A percentile compares a stretch with the other conserved stretches of the same genome.
Conservation (phyloP, 768 basidiomycete species). For the Lentinula boryana region DNA sequence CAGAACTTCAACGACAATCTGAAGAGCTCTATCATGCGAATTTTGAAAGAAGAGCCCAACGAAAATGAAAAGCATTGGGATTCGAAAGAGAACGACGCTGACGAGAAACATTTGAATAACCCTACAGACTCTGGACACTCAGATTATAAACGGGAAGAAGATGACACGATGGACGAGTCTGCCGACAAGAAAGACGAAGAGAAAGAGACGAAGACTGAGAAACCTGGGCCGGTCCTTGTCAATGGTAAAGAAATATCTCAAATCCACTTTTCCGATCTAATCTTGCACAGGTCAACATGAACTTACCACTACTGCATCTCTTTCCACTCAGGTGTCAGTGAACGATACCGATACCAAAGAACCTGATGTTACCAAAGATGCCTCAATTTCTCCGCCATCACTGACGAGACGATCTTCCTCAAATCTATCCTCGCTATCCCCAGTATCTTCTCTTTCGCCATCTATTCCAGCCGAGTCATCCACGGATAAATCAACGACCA, state of each 20-base stretch:
- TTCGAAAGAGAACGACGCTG: not conserved
- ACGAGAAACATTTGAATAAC: not conserved
- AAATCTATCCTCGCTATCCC: constrained; percentile 1
- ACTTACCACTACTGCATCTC: not conserved
- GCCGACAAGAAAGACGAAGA: not conserved
- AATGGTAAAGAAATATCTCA: not conserved
- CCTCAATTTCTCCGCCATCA: not conserved
- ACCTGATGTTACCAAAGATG: not conserved
- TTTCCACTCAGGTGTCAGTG: not conserved
- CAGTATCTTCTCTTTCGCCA: not conserved
- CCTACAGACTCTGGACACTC: not conserved
- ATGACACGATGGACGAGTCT: not conserved
- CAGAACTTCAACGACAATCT: constrained; percentile 37
- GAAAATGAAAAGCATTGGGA: not conserved
- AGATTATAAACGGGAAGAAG: not conserved
- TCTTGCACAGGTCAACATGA: not conserved
- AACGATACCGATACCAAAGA: constrained; percentile 13
- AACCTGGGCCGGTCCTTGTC: not conserved
- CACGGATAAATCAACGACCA: not conserved
- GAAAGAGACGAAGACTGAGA: not conserved
- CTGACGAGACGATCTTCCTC: not conserved
- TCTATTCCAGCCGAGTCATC: not conserved
- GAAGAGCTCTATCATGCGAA: constrained; percentile 35
- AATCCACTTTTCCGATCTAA: not conserved
- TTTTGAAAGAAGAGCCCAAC: constrained; percentile 32